These are phyloP conservation scores for Coemansia sp. DNA, from an alignment of 192 early-diverging fungal genomes.

Conservation along the genomic window DNA sequence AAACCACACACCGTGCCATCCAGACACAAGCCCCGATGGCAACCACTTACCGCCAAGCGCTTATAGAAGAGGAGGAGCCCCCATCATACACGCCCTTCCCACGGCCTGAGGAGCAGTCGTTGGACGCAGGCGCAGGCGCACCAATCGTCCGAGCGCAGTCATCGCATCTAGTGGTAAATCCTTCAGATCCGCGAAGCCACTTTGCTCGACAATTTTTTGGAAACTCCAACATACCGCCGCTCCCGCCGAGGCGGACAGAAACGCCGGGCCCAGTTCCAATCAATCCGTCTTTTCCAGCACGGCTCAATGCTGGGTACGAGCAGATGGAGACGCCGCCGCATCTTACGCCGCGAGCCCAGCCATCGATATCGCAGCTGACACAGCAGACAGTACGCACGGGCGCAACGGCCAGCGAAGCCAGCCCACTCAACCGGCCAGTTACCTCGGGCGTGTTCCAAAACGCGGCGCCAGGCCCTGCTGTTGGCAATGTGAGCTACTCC, in stretches of 20 bases:
- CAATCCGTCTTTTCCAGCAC: slow-evolving; percentile 23
- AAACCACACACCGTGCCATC: not conserved
- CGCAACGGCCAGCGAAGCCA: not conserved
- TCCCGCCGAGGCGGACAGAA: slow-evolving; percentile 20
- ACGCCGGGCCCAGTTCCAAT: slow-evolving; percentile 28
- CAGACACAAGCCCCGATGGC: slow-evolving; percentile 7
- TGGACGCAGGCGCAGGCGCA: slow-evolving; percentile 49
- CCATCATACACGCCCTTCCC: slow-evolving; percentile 48
- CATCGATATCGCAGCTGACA: slow-evolving; percentile 17
- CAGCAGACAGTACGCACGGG: not conserved
- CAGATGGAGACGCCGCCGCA: slow-evolving; percentile 31
- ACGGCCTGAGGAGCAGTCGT: slow-evolving; percentile 36
- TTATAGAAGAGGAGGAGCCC: slow-evolving; percentile 23
- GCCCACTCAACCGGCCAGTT: slow-evolving; percentile 5
- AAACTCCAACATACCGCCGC: slow-evolving; percentile 11
- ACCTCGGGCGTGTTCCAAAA: slow-evolving; percentile 9
- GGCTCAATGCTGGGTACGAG: slow-evolving; percentile 33
- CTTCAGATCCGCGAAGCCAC: slow-evolving; percentile 50
- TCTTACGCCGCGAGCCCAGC: slow-evolving; percentile 19
- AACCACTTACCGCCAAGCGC: slow-evolving; percentile 8
- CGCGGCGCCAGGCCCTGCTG: slow-evolving; percentile 2
- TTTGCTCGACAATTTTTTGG: slow-evolving; percentile 26
- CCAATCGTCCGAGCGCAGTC: slow-evolving; percentile 44
- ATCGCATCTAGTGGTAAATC: slow-evolving; percentile 41
- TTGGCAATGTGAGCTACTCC: slow-evolving; percentile 13